Conservation (phyloP, 495 filamentous ascomycete genomes). For the Extremus antarcticus region DNA sequence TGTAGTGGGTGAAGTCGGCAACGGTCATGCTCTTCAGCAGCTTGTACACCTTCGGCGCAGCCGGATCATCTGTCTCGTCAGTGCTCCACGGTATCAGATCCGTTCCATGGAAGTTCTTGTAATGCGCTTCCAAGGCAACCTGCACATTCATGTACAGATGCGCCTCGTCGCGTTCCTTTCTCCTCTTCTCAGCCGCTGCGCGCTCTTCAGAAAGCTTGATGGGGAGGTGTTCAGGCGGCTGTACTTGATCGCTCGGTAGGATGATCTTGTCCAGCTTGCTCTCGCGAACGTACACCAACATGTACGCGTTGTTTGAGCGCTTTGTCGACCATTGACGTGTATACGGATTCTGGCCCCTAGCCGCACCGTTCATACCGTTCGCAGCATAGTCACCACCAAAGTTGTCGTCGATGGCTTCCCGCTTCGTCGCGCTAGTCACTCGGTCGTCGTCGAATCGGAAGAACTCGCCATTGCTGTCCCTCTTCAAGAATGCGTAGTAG, state of each 20-base stretch:
- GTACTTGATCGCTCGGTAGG: slow-evolving; percentile 57
- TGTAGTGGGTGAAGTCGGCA: slow-evolving; percentile 53
- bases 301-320: slow-evolving; percentile 78
- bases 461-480: slow-evolving; percentile 81
- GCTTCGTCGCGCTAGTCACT: slow-evolving; percentile 82
- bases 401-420: slow-evolving; percentile 91
- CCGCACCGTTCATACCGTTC: slow-evolving; percentile 46
- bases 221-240: slow-evolving; percentile 75
- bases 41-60: slow-evolving; percentile 50
- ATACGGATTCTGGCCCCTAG: slow-evolving; percentile 53
- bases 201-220: slow-evolving; percentile 68
- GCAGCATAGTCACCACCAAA: slow-evolving; percentile 74
- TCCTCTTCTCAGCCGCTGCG: slow-evolving; percentile 56
- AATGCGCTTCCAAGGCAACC: slow-evolving; percentile 68
- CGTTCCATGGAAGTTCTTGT: slow-evolving; percentile 68
- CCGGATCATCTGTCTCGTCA: slow-evolving; percentile 45
- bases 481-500: slow-evolving; percentile 96
- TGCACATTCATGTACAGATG: slow-evolving; percentile 80
- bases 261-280: slow-evolving; percentile 70
- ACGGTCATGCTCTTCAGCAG: slow-evolving; percentile 63
- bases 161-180: slow-evolving; percentile 84
- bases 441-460: slow-evolving; percentile 97
- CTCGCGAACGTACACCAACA: slow-evolving; percentile 95
- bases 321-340: slow-evolving; percentile 56
- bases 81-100: slow-evolving; percentile 61